Evolutionary conservation across 2,329 filamentous ascomycete species (phyloP).

Genomic region (Aspergillus transmontanensis): DNA sequence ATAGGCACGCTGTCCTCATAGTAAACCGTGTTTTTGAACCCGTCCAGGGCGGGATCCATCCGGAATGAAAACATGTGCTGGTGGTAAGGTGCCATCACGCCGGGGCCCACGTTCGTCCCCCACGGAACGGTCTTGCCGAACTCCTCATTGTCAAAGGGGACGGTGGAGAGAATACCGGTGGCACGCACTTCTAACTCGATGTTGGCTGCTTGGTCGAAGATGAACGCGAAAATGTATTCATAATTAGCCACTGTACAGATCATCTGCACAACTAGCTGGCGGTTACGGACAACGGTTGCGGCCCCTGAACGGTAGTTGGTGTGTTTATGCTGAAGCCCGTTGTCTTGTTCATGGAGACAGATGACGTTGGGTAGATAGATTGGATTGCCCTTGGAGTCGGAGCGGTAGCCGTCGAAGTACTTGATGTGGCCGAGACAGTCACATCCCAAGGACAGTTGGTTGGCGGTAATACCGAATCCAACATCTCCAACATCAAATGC

Average conservation of each 20-base stretch:
- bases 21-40: conserved; percentile 57
- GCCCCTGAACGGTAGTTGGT: conserved; percentile 69
- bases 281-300: conserved; percentile 63
- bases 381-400: conserved; percentile 62
- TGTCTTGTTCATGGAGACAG: conserved; percentile 72
- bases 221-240: conserved; percentile 72
- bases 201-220: conserved; percentile 71
- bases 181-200: conserved; percentile 68
- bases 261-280: conserved; percentile 68
- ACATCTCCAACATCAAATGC: conserved; percentile 72
- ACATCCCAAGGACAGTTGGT: conserved; percentile 69
- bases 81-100: conserved; percentile 70
- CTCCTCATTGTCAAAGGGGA: conserved; percentile 63
- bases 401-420: conserved; percentile 63
- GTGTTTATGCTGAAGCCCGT: conserved; percentile 70
- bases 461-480: conserved; percentile 67
- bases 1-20: conserved; percentile 64
- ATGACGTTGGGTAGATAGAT: conserved; percentile 66
- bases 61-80: conserved; percentile 76
- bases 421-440: conserved; percentile 72
- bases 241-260: conserved; percentile 75
- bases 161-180: conserved; percentile 69
- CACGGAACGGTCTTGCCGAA: conserved; percentile 62
- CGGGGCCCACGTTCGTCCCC: conserved; percentile 70
- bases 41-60: conserved; percentile 63